A percentile compares a stretch with the other conserved stretches of the same genome.
Conservation (phyloP, 208 protist species). For the Herpetomonas tarakana region DNA sequence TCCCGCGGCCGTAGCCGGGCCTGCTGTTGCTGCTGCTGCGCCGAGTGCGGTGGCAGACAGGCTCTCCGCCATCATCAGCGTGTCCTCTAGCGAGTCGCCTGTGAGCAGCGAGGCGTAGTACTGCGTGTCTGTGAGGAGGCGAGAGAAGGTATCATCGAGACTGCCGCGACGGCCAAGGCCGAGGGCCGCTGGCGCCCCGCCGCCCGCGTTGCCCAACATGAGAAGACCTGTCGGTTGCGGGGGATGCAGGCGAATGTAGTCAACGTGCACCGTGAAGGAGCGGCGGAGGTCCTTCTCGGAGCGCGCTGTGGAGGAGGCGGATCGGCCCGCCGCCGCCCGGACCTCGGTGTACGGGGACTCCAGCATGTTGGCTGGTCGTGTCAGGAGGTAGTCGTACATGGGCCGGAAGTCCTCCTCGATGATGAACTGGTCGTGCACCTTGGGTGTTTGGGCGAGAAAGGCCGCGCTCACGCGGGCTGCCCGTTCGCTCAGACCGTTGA, state of each 20-base stretch:
- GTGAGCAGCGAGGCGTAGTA: neutral
- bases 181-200: slow-evolving; percentile 2
- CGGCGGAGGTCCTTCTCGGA: slow-evolving; percentile 13
- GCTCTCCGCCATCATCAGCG: neutral
- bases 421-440: slow-evolving; percentile 59
- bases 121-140: neutral
- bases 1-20: neutral
- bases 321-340: neutral
- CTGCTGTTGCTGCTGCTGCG: too few species aligned
- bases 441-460: slow-evolving; percentile 45
- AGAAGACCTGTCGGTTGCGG: slow-evolving; percentile 4
- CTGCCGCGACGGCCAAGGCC: slow-evolving; percentile 2
- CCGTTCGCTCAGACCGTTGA: slow-evolving; percentile 26
- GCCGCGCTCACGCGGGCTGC: slow-evolving; percentile 41
- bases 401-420: slow-evolving; percentile 36
- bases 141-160: neutral
- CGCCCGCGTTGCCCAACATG: neutral
- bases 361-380: slow-evolving; percentile 15
- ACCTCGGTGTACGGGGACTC: neutral
- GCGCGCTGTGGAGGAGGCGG: neutral
- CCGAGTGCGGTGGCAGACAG: neutral
- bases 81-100: neutral
- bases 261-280: slow-evolving; percentile 69
- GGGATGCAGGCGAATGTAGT: slow-evolving; percentile 73
- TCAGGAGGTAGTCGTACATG: slow-evolving; percentile 35